Evolutionary conservation across 305 asterid genomes (phyloP).

Genomic region (Stenogyne calaminthoides): DNA sequence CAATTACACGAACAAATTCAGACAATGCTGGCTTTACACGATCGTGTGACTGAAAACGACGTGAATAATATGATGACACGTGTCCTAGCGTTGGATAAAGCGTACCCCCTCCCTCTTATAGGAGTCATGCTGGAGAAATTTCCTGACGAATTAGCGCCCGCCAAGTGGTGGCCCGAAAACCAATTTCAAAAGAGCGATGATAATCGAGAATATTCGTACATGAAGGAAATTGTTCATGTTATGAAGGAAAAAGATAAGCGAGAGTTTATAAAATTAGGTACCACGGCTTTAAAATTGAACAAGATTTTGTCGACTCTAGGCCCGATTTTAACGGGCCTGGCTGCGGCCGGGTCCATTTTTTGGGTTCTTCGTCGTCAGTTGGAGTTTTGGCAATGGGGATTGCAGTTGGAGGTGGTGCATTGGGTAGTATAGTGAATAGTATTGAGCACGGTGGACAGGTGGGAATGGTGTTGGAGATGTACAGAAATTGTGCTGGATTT

Average conservation of each 20-base stretch:
- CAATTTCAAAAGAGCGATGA: neutral
- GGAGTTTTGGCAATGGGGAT: neutral
- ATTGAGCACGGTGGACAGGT: constrained; percentile 46
- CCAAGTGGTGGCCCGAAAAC: constrained; percentile 51
- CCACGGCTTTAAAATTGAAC: constrained; percentile 45
- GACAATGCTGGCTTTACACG: constrained; percentile 21
- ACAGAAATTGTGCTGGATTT: constrained; percentile 43
- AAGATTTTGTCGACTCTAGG: constrained; percentile 41
- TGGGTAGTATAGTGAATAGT: constrained; percentile 36
- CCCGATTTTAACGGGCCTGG: constrained; percentile 42
- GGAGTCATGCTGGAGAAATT: constrained; percentile 57
- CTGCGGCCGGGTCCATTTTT: constrained; percentile 41
- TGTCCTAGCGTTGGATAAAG: constrained; percentile 53
- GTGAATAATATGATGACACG: constrained; percentile 36
- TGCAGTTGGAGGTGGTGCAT: constrained; percentile 37
- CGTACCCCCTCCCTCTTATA: constrained; percentile 53
- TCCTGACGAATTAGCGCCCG: constrained; percentile 41
- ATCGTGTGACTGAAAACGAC: constrained; percentile 20
- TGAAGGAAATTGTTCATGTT: constrained; percentile 36
- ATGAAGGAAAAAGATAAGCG: constrained; percentile 40
- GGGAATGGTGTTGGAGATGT: constrained; percentile 52
- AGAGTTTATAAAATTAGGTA: constrained; percentile 45
- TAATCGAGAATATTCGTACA: constrained; percentile 27
- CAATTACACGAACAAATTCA: constrained; percentile 35
- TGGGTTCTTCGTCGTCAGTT: constrained; percentile 17